phyloP scores from a whole-genome alignment of 177 flowering plant genomes.

The Tripterygium wilfordii region DNA sequence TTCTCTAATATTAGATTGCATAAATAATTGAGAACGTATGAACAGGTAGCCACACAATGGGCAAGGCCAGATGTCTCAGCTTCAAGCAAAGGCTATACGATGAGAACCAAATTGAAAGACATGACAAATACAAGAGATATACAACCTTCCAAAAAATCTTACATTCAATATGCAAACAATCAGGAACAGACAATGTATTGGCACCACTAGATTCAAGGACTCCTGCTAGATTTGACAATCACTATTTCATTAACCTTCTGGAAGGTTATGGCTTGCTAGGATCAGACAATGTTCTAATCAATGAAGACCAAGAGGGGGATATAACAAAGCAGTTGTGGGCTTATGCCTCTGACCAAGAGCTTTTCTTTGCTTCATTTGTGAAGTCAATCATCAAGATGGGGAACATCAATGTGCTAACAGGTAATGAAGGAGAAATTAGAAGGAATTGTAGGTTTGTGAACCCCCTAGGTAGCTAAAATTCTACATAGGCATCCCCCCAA shows the following conservation, averaged over 20 bases:
- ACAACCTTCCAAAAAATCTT: conserved; percentile 33
- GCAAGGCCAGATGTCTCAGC: conserved; percentile 63
- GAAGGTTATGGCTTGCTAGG: conserved; percentile 45
- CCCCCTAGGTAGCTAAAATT: background rate
- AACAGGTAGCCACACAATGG: conserved; percentile 73
- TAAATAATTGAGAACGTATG: background rate
- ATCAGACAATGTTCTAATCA: conserved; percentile 49
- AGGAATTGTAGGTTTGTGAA: conserved; percentile 52
- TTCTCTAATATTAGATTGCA: background rate
- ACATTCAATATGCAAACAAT: conserved; percentile 48
- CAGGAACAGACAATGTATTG: conserved; percentile 34
- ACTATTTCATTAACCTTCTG: conserved; percentile 42
- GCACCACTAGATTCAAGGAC: conserved; percentile 46
- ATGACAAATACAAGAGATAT: conserved; percentile 31
- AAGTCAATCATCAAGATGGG: conserved; percentile 65
- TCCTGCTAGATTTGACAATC: conserved; percentile 51
- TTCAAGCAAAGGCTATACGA: conserved; percentile 48
- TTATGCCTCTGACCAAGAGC: conserved; percentile 32
- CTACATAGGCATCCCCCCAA: no score
- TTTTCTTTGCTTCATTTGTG: conserved; percentile 45
- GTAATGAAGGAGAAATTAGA: conserved; percentile 51
- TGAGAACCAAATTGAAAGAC: conserved; percentile 11
- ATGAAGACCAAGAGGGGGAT: conserved; percentile 38
- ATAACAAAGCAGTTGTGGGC: conserved; percentile 37
- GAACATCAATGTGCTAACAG: conserved; percentile 50